Conservation (phyloP, 2,329 filamentous ascomycete species). For the Cercospora berteroae region DNA sequence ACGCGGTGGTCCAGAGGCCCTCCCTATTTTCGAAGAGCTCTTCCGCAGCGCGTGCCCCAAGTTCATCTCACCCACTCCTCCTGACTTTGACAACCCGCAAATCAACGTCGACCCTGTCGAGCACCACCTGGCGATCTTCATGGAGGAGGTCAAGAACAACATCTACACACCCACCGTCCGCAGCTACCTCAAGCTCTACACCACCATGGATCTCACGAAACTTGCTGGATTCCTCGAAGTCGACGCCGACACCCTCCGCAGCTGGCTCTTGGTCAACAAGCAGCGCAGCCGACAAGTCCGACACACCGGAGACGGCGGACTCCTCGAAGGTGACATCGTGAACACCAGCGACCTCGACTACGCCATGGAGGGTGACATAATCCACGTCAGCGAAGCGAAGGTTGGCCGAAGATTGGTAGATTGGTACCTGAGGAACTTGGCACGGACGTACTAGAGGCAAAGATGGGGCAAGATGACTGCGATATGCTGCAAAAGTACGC, state of each 20-base stretch:
- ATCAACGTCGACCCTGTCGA: conserved; percentile 95
- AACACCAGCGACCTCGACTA: conserved; percentile 97
- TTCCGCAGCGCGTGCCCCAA: conserved; percentile 98
- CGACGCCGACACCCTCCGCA: conserved; percentile 90
- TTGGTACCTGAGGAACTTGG: conserved; percentile 97
- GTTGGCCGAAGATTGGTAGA: conserved; percentile 95
- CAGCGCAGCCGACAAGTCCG: conserved; percentile 95
- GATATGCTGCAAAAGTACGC: conserved; percentile 10
- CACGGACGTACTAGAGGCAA: conserved; percentile 75
- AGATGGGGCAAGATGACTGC: background rate
- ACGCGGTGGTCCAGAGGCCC: conserved; percentile 89
- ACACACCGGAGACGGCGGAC: conserved; percentile 77
- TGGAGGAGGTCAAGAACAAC: conserved; percentile 99
- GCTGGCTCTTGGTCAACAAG: conserved; percentile 96
- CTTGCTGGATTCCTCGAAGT: conserved; percentile 96
- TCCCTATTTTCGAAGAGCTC: conserved; percentile 96
- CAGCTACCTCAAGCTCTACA: conserved; percentile 98
- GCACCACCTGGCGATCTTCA: conserved; percentile 96
- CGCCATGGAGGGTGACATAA: conserved; percentile 92
- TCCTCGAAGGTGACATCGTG: conserved; percentile 88
- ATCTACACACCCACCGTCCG: conserved; percentile 97
- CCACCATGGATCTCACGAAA: conserved; percentile 98
- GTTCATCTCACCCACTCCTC: conserved; percentile 96
- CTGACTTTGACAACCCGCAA: conserved; percentile 95
- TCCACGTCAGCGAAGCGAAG: conserved; percentile 98